Percentiles rank a stretch among this genome's conserved stretches.
These are phyloP conservation scores for Termitomyces sp. DNA, from an alignment of 768 basidiomycete species.

Conservation along the genomic window DNA sequence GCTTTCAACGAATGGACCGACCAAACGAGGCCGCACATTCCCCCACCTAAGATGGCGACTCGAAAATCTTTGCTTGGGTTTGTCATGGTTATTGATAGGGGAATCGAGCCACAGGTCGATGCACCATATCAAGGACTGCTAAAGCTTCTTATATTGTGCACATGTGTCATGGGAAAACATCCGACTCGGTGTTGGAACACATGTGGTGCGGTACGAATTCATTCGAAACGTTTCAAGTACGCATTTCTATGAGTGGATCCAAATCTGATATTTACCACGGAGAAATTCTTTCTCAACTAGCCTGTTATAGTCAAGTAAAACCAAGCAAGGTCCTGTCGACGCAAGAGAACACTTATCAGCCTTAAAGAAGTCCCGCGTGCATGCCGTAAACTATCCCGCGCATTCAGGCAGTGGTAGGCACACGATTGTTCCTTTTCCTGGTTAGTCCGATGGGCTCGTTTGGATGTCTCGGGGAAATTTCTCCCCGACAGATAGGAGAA, in stretches of 20 bases:
- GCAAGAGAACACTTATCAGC: not conserved
- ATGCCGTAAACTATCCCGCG: not conserved
- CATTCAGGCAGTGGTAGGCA: no score
- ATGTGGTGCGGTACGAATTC: not conserved
- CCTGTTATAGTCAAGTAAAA: not conserved
- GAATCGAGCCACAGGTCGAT: not conserved
- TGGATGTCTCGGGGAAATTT: no score
- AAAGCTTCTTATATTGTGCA: not conserved
- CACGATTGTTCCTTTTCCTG: not conserved
- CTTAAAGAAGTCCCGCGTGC: not conserved
- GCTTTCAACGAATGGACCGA: conserved; percentile 7
- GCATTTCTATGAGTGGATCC: not conserved
- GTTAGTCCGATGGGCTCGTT: not conserved
- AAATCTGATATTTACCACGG: not conserved
- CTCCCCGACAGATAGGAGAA: not conserved
- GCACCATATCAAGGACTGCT: no score
- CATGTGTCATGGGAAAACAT: not conserved
- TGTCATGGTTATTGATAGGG: conserved; percentile 1
- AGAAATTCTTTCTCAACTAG: not conserved
- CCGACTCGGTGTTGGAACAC: not conserved
- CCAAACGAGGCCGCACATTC: conserved; percentile 51
- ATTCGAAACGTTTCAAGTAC: not conserved
- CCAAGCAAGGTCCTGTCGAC: not conserved
- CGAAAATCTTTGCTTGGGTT: conserved; percentile 35
- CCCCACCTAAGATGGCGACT: conserved; percentile 54